These are phyloP conservation scores for Trapa incisa DNA, from an alignment of 345 rosid genomes.

Conservation along the genomic window DNA sequence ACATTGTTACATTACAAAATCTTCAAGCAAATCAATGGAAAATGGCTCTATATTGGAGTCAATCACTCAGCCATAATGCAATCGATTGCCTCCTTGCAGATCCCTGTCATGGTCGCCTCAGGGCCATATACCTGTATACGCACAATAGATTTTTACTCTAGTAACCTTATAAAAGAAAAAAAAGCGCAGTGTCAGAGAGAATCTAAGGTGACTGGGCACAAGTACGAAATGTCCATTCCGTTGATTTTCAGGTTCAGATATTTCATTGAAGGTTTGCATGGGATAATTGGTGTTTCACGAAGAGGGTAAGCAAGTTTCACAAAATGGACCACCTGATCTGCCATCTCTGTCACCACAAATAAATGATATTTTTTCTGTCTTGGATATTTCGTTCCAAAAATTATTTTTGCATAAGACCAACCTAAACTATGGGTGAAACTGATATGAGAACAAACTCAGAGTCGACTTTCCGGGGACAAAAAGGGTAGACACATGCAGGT, in stretches of 20 bases:
- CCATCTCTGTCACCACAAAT: neutral
- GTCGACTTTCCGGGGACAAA: too few relatives aligned
- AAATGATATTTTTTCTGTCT: neutral
- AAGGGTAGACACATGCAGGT: too few relatives aligned
- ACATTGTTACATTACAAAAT: neutral
- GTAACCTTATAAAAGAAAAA: neutral
- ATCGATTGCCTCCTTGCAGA: conserved; percentile 90
- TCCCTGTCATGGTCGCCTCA: conserved; percentile 94
- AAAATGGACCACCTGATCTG: neutral
- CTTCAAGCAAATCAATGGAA: neutral
- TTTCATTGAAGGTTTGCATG: neutral
- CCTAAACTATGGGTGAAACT: too few relatives aligned
- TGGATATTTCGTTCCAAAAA: too few relatives aligned
- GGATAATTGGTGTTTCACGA: neutral
- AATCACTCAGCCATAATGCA: conserved; percentile 47
- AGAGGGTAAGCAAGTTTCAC: neutral
- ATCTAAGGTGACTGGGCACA: neutral
- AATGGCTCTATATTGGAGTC: neutral
- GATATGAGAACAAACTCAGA: too few relatives aligned
- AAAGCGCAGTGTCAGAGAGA: neutral
- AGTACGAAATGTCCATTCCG: neutral
- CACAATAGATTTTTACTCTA: neutral
- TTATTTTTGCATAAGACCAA: too few relatives aligned
- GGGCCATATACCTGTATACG: conserved; percentile 75
- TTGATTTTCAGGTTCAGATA: neutral